Evolutionary conservation across 371 early-diverging fungal genomes (phyloP).

Genomic region (Edhazardia aedis): DNA sequence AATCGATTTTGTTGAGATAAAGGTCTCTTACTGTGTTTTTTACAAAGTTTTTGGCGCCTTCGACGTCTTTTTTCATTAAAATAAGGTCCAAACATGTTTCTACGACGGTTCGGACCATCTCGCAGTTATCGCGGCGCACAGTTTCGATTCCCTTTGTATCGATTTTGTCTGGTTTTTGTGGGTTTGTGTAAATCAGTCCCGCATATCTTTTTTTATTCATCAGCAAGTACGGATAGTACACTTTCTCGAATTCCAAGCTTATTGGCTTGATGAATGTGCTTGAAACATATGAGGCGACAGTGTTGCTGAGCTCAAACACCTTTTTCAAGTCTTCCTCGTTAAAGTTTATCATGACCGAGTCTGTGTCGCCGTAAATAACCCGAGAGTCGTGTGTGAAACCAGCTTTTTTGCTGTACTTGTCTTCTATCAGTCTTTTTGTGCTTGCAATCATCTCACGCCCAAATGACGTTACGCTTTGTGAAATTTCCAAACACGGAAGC

Average conservation of each 20-base stretch:
- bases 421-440: constrained; percentile 69
- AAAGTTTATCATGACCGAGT: constrained; percentile 98
- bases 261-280: constrained; percentile 69
- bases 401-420: constrained; percentile 56
- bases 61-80: constrained; percentile 66
- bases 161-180: constrained; percentile 69
- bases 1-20: constrained; percentile 76
- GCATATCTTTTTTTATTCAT: constrained; percentile 99
- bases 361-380: constrained; percentile 97
- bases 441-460: constrained; percentile 88
- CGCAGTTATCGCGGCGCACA: constrained; percentile 91
- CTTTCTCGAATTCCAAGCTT: constrained; percentile 95
- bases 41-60: constrained; percentile 64
- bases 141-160: constrained; percentile 98
- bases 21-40: constrained; percentile 72
- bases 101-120: constrained; percentile 70
- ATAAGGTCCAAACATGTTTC: constrained; percentile 72
- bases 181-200: constrained; percentile 64
- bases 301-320: constrained; percentile 32
- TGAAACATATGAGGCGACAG: constrained; percentile 58
- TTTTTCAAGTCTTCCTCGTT: constrained; percentile 21
- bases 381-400: constrained; percentile 65
- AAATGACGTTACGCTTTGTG: constrained; percentile 86
- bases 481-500: constrained; percentile 85
- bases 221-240: constrained; percentile 82